A percentile compares a stretch with the other conserved stretches of the same genome.
Conservation (phyloP, 345 rosid species). For the Odontarrhena argentea region DNA sequence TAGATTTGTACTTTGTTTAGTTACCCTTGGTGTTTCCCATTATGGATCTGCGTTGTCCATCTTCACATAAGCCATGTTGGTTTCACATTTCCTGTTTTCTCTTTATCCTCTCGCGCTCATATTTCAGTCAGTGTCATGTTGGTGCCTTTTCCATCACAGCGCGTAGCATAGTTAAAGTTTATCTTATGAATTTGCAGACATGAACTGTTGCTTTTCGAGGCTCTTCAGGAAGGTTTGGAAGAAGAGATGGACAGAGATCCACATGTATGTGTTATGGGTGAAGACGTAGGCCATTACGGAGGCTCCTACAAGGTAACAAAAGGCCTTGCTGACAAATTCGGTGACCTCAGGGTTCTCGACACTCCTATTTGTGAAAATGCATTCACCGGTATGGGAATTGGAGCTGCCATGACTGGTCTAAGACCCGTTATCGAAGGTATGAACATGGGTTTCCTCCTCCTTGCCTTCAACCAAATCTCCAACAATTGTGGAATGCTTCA, state of each 20-base stretch:
- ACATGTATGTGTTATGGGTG: conserved; percentile 85
- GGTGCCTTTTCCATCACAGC: not conserved
- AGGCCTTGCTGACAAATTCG: conserved; percentile 70
- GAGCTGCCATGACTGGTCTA: conserved; percentile 94
- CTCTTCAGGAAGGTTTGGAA: conserved; percentile 85
- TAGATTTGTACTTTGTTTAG: not conserved
- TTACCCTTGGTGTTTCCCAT: not conserved
- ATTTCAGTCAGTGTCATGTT: not conserved
- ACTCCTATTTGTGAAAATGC: conserved; percentile 96
- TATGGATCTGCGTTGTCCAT: not conserved
- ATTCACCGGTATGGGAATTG: conserved; percentile 95
- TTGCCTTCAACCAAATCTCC: conserved; percentile 97
- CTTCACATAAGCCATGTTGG: conserved; percentile 1
- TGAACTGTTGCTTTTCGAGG: conserved; percentile 90
- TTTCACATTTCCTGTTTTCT: conserved; percentile 1
- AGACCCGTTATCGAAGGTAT: conserved; percentile 90
- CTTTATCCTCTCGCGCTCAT: not conserved
- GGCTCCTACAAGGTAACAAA: conserved; percentile 95
- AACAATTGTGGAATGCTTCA: conserved; percentile 99
- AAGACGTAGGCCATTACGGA: conserved; percentile 97
- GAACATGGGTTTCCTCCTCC: conserved; percentile 98
- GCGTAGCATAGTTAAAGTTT: not conserved
- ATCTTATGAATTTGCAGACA: conserved; percentile 51
- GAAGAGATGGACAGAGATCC: conserved; percentile 99
- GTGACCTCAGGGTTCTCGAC: conserved; percentile 95